Percentiles rank a stretch among this genome's conserved stretches.
Evolutionary conservation across 2,329 filamentous ascomycete species (phyloP).

Genomic region (Phoma herbarum): DNA sequence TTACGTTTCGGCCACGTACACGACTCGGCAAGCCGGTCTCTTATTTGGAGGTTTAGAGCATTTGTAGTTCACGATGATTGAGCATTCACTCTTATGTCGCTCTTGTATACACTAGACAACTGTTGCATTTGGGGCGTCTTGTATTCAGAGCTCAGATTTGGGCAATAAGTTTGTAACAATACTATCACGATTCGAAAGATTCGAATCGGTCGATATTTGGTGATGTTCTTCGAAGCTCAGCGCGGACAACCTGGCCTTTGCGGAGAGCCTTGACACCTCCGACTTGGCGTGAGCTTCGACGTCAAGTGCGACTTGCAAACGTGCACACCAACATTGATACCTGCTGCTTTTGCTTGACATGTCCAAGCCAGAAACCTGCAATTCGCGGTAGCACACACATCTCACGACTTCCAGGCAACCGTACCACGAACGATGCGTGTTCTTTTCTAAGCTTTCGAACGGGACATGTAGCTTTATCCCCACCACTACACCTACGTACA

Average conservation of each 20-base stretch:
- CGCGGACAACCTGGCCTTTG: constrained; percentile 29
- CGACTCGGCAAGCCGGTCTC: constrained; percentile 32
- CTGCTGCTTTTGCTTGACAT: constrained; percentile 25
- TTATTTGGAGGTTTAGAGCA: constrained; percentile 18
- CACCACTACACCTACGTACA: constrained; percentile 33
- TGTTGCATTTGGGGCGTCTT: constrained; percentile 45
- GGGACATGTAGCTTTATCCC: constrained; percentile 39
- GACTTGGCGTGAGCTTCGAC: constrained; percentile 23
- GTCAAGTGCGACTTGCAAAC: constrained; percentile 7
- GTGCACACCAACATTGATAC: constrained; percentile 25
- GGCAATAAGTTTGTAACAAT: constrained; percentile 29
- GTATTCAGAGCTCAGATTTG: constrained; percentile 27
- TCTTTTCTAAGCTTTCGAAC: constrained; percentile 32
- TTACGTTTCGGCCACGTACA: constrained; percentile 16
- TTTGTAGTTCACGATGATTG: constrained; percentile 21
- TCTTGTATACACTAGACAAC: constrained; percentile 47
- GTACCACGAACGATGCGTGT: constrained; percentile 40
- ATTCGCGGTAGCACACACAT: constrained; percentile 5
- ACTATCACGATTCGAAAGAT: constrained; percentile 12
- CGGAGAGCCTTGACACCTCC: constrained; percentile 26
- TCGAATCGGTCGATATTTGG: neutral
- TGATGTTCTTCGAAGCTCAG: constrained; percentile 6
- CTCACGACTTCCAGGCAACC: constrained; percentile 20
- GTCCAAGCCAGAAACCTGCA: constrained; percentile 22
- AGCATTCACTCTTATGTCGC: neutral